These are phyloP conservation scores for Ligustrum vulgare DNA, from an alignment of 257 asterid species.

Conservation along the genomic window DNA sequence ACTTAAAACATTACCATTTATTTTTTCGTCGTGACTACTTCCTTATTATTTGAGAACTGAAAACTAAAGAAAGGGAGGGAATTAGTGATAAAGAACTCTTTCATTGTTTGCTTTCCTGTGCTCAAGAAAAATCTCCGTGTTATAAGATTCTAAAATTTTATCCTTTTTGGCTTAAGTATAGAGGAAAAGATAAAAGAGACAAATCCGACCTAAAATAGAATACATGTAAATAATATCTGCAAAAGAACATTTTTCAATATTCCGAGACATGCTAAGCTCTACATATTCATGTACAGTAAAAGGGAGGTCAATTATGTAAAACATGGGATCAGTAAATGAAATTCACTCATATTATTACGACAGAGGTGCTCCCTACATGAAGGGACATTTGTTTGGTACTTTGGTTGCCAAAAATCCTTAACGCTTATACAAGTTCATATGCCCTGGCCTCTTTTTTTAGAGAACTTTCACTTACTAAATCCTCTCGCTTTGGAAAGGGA, in stretches of 20 bases:
- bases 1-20: not conserved
- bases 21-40: not conserved
- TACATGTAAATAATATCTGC: not conserved
- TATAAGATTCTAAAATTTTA: not conserved
- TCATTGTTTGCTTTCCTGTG: not conserved
- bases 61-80: not conserved
- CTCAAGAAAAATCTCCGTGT: not conserved
- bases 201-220: too few species aligned
- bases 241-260: not conserved
- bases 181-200: too few species aligned
- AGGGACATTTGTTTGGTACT: too few species aligned
- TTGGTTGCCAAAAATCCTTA: too few species aligned
- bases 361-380: too few species aligned
- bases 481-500: not conserved
- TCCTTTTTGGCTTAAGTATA: not conserved
- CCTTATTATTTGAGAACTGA: not conserved
- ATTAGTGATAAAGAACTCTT: not conserved
- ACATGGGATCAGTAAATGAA: too few species aligned
- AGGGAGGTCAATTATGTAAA: not conserved
- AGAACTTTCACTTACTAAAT: not conserved
- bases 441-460: too few species aligned
- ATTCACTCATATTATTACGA: too few species aligned
- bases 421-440: too few species aligned
- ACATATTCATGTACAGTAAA: not conserved
- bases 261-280: not conserved